These are phyloP conservation scores for Cupressus sempervirens DNA, from an alignment of 75 land plant genomes.

Conservation along the genomic window DNA sequence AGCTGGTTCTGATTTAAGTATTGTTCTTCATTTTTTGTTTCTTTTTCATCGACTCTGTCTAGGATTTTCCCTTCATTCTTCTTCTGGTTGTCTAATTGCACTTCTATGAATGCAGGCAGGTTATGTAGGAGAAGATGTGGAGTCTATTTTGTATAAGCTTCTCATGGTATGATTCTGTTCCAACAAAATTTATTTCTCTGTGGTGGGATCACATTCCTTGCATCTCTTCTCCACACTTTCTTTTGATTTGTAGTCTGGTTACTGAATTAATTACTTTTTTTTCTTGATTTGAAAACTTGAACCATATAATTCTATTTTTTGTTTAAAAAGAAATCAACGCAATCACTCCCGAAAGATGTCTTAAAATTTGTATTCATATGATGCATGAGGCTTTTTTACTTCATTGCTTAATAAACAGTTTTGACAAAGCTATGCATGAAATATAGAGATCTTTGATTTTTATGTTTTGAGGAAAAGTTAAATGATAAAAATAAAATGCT, in stretches of 20 bases:
- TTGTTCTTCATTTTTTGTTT: background rate
- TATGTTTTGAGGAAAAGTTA: background rate
- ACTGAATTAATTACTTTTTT: background rate
- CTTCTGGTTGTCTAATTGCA: background rate
- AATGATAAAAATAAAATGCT: background rate
- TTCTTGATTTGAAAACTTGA: background rate
- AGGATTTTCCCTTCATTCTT: background rate
- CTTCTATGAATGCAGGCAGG: slow-evolving; percentile 51
- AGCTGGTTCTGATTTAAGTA: background rate
- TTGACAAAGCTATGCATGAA: background rate
- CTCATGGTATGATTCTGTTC: slow-evolving; percentile 44
- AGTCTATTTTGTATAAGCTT: slow-evolving; percentile 71
- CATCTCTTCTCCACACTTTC: background rate
- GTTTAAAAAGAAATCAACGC: background rate
- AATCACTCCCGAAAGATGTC: background rate
- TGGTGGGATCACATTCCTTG: background rate
- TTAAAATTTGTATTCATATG: background rate
- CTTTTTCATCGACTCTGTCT: background rate
- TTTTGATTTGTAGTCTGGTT: background rate
- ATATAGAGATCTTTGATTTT: background rate
- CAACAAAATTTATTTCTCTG: background rate
- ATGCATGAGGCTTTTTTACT: background rate
- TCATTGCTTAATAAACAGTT: slow-evolving; percentile 4
- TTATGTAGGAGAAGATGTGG: slow-evolving; percentile 81
- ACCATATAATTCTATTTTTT: background rate